These are phyloP conservation scores for Fusarium coffeatum DNA, from an alignment of 2,329 filamentous ascomycete species.

Conservation along the genomic window DNA sequence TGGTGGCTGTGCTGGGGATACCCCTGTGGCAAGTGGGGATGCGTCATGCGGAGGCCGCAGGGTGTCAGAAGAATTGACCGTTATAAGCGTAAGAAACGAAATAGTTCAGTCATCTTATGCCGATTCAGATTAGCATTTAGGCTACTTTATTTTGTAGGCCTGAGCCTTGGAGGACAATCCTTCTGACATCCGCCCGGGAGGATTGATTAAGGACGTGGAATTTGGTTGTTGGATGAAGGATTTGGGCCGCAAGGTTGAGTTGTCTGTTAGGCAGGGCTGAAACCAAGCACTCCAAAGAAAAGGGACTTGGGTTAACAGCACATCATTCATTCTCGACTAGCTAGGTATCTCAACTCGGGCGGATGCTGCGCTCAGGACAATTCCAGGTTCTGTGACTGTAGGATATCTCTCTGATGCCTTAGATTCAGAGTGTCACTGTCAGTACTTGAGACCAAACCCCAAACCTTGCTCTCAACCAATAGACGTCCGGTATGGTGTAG, in stretches of 20 bases:
- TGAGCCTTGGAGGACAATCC: no score
- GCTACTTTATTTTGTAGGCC: no score
- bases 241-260: neutral
- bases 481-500: conserved; percentile 50
- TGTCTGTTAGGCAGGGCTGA: neutral
- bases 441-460: rapidly evolving
- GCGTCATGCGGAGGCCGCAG: no score
- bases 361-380: no score
- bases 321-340: neutral
- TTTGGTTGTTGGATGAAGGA: neutral
- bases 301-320: neutral
- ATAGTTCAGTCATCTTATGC: no score
- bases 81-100: no score
- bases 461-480: neutral
- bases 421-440: neutral
- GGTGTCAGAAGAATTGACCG: no score
- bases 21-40: no score
- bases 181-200: neutral
- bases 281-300: no score
- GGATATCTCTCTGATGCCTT: no score
- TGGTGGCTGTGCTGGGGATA: conserved; percentile 4
- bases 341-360: neutral
- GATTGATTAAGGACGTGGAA: neutral
- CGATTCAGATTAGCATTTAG: no score
- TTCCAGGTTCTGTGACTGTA: no score